Base-by-base conservation (phyloP, 306 rosid genomes). In the Lathyrus tuberosus region DNA sequence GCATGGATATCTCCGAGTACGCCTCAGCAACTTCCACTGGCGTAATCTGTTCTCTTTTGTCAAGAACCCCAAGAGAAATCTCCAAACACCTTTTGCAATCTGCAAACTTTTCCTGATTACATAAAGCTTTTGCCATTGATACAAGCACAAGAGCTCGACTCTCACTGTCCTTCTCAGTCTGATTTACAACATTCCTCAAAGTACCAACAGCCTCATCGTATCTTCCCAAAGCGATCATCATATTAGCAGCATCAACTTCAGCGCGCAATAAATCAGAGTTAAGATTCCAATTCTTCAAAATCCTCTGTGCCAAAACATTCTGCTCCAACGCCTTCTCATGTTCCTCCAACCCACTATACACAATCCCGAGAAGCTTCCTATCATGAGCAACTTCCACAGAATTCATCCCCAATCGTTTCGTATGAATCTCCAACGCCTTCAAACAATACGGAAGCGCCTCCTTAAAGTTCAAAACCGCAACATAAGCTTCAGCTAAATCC, bases 291-390 rank as follows among this genome's bases (percentile, higher is more conserved):
- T 86, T 88, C 86, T 86, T 90, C 82, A 88, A 81, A 80, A 89
- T 82, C 84, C 74, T 88, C 73, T 82, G 89, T 0, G 96, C 84
- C 79, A 85, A 72, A 71, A 75, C 77, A 75, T 93, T 93, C 80
- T 93, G 97, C 89, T 88, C 97, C 74, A 93, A 69, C 0, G 98
- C 98, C 73, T 84, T 85, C 80, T 90, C 90, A 26, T 93, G 97
- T 61, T 93, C 94, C 81, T 90, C 97, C 81, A 93, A 57, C 76
- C 98, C 98, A 6, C 80, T 82, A 70, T 85, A 90, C 15, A 93
- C 86, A 69, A 93, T 82, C 9, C 94, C 96, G 17, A 93, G 91
- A 64, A 93, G 82, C 65, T 87, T 92, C 84, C 93, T 83, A 72
- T 86, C 96, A 44, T 79, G 83, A 0, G 96, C 96, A 77, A 86